phyloP scores from a whole-genome alignment of 768 basidiomycete genomes.

The Tremella yokohamensis region DNA sequence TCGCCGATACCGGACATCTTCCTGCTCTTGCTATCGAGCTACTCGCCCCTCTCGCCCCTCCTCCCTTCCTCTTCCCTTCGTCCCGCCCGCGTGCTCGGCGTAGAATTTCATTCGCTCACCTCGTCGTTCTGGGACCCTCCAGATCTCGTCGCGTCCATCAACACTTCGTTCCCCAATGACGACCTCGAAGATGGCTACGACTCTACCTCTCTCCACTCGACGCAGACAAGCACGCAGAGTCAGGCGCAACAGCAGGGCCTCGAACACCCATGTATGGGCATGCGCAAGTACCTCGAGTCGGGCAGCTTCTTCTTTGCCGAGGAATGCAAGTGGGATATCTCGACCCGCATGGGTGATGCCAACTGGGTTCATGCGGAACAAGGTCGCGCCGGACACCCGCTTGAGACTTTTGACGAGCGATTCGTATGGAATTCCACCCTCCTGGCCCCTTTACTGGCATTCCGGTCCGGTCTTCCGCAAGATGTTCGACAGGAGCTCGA shows the following conservation, averaged over 20 bases:
- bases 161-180: background rate
- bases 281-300: conserved; percentile 84
- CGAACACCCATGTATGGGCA: conserved; percentile 84
- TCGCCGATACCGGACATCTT: conserved; percentile 58
- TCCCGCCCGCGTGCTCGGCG: conserved; percentile 69
- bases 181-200: conserved; percentile 27
- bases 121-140: conserved; percentile 78
- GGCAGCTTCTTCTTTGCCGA: conserved; percentile 91
- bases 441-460: conserved; percentile 78
- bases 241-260: conserved; percentile 51
- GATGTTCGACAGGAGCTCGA: conserved; percentile 73
- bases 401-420: conserved; percentile 36
- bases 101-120: conserved; percentile 82
- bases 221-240: conserved; percentile 48
- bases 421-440: conserved; percentile 94
- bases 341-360: conserved; percentile 71
- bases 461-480: conserved; percentile 71
- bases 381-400: conserved; percentile 30
- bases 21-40: conserved; percentile 72
- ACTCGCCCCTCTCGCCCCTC: conserved; percentile 62
- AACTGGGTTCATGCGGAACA: conserved; percentile 58
- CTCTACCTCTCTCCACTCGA: conserved; percentile 6
- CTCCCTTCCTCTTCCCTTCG: conserved; percentile 63
- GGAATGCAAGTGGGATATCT: conserved; percentile 81
- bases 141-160: conserved; percentile 16